Evolutionary conservation across 257 asterid species (phyloP).

Genomic region (Cruciata laevipes): DNA sequence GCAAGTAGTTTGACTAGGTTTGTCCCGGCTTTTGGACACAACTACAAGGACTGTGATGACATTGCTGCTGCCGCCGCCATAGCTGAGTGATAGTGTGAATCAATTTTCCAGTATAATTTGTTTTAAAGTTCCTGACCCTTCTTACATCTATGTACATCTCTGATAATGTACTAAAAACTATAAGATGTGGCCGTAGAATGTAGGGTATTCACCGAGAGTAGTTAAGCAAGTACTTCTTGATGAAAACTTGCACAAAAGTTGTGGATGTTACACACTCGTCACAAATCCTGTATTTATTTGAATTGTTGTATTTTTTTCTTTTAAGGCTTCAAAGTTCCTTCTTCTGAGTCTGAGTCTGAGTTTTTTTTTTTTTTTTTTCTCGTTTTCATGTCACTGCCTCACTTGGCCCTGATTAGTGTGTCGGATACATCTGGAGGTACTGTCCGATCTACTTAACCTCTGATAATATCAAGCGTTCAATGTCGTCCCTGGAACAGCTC

Average conservation of each 20-base stretch:
- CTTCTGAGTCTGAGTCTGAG: background rate
- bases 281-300: background rate
- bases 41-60: background rate
- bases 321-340: background rate
- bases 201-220: conserved; percentile 9
- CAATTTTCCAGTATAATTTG: background rate
- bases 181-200: conserved; percentile 5
- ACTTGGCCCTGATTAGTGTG: too few species aligned
- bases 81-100: background rate
- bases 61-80: background rate
- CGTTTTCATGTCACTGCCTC: too few species aligned
- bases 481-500: too few species aligned
- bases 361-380: too few species aligned
- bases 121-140: background rate
- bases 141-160: background rate
- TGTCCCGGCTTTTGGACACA: conserved; percentile 1
- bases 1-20: conserved; percentile 5
- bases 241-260: background rate
- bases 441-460: too few species aligned
- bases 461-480: too few species aligned
- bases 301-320: background rate
- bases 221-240: background rate
- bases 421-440: too few species aligned
- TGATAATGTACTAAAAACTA: conserved; percentile 11
- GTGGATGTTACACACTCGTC: background rate